phyloP scores from a whole-genome alignment of 2,329 filamentous ascomycete genomes.

The Colletotrichum lini region DNA sequence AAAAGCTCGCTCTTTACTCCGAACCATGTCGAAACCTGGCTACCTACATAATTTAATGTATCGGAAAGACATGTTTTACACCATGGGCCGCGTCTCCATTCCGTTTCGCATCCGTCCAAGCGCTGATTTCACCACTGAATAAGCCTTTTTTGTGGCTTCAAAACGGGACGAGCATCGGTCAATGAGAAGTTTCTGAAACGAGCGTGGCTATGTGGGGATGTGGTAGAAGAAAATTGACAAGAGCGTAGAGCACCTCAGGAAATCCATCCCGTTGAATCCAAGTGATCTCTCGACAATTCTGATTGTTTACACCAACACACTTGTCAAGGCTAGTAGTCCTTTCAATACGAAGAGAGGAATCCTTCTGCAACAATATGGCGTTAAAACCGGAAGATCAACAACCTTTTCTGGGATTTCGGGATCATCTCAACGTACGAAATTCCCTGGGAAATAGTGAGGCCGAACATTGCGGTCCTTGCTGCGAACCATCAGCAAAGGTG shows the following conservation, averaged over 20 bases:
- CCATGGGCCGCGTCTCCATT: neutral
- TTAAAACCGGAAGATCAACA: conserved; percentile 23
- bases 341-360: neutral
- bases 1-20: too few species aligned
- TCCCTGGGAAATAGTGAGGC: neutral
- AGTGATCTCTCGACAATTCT: neutral
- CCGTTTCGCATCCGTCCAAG: conserved; percentile 2
- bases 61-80: neutral
- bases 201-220: neutral
- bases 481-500: neutral
- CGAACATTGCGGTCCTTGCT: neutral
- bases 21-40: too few species aligned
- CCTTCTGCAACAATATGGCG: conserved; percentile 10
- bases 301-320: too few species aligned
- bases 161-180: neutral
- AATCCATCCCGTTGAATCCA: neutral
- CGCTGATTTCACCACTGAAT: too few species aligned
- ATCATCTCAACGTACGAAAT: neutral
- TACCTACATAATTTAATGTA: too few species aligned
- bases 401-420: conserved; percentile 35
- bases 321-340: too few species aligned
- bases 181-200: neutral
- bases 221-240: neutral
- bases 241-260: neutral
- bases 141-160: neutral